Conservation (phyloP, 495 filamentous ascomycete species). For the Bacidia gigantensis region DNA sequence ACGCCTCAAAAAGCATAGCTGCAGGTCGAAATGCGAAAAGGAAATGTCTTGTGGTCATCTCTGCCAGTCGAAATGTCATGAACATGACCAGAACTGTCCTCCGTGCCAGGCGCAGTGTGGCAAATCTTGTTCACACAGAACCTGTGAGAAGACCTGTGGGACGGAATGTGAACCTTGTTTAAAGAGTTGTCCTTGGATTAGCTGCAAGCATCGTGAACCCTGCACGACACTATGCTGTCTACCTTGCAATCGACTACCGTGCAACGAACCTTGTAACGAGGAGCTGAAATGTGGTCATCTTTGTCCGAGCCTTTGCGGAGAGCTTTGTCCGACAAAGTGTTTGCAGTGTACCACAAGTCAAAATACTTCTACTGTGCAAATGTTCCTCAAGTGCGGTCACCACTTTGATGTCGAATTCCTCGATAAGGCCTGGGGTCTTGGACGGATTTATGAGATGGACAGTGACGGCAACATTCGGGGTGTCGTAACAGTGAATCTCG, state of each 20-base stretch:
- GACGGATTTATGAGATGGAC: conserved; percentile 7
- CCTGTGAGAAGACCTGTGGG: conserved; percentile 10
- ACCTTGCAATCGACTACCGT: conserved; percentile 15
- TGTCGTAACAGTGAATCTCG: neutral
- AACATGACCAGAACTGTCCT: conserved; percentile 25
- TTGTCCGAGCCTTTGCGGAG: conserved; percentile 17
- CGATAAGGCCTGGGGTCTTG: conserved; percentile 7
- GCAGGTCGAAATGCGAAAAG: conserved; percentile 32
- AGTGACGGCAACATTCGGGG: conserved; percentile 5
- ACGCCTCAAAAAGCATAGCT: conserved; percentile 15
- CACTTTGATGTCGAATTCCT: conserved; percentile 15
- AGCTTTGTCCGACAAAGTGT: conserved; percentile 13
- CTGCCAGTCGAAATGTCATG: conserved; percentile 38
- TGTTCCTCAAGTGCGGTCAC: conserved; percentile 17
- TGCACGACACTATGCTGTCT: conserved; percentile 16
- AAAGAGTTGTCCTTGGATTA: conserved; percentile 3
- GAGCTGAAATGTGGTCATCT: conserved; percentile 15
- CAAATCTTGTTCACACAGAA: conserved; percentile 31
- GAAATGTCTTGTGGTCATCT: conserved; percentile 40
- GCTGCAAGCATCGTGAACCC: conserved; percentile 5
- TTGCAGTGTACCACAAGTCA: conserved; percentile 7
- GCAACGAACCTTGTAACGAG: conserved; percentile 14
- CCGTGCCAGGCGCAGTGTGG: conserved; percentile 39
- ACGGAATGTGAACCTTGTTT: conserved; percentile 15
- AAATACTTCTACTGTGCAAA: conserved; percentile 4